Percentiles rank a stretch among this genome's conserved stretches.
Evolutionary conservation across 73 alveolate species (phyloP).

Genomic region (Paramecium sexaurelia): DNA sequence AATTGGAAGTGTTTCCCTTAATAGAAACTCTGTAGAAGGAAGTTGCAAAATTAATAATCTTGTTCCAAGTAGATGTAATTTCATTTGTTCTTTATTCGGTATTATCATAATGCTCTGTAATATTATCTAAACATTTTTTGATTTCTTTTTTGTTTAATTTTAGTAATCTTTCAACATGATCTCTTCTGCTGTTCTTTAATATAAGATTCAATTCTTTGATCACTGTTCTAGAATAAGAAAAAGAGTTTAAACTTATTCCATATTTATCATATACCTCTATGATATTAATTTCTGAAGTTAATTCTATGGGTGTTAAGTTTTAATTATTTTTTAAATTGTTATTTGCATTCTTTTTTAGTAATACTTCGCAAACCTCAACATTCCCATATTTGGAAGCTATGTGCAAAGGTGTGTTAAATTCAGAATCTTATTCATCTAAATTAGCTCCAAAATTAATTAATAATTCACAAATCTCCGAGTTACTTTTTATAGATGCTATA

Average conservation of each 20-base stretch:
- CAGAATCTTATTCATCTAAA: background rate
- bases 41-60: background rate
- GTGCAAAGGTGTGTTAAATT: constrained; percentile 64
- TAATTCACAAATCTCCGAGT: background rate
- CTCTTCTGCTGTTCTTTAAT: background rate
- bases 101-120: background rate
- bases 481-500: background rate
- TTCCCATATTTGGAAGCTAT: constrained; percentile 53
- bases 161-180: constrained; percentile 8
- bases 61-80: constrained; percentile 32
- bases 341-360: constrained; percentile 1
- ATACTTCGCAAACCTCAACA: background rate
- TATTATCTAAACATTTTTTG: background rate
- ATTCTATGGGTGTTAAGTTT: background rate
- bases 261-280: constrained; percentile 3
- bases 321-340: background rate
- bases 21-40: background rate
- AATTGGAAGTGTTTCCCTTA: background rate
- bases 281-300: background rate
- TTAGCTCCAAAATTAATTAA: constrained; percentile 10
- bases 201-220: background rate
- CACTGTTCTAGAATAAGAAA: constrained; percentile 5
- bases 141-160: background rate
- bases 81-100: background rate
- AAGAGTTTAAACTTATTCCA: background rate